A percentile compares a stretch with the other conserved stretches of the same genome.
phyloP scores from a whole-genome alignment of 805 yeast species.

The Yarrowia deformans region DNA sequence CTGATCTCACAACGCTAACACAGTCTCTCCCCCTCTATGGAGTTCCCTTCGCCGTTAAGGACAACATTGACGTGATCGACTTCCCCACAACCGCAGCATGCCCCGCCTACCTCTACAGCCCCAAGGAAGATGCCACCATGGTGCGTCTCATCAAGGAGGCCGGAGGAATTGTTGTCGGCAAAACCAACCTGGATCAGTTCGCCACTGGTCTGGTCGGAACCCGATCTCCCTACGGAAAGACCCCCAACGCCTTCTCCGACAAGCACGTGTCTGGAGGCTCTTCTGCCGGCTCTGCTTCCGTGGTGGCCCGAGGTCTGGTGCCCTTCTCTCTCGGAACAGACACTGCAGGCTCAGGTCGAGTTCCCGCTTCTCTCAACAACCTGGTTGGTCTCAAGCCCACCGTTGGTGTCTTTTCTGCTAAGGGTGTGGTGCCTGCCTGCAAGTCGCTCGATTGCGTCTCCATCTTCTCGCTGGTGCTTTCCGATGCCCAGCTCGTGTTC shows the following conservation, averaged over 20 bases:
- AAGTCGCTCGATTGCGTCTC: conserved; percentile 93
- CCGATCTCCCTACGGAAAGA: conserved; percentile 92
- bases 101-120: conserved; percentile 76
- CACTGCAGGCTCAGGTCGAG: conserved; percentile 98
- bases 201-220: conserved; percentile 98
- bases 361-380: conserved; percentile 94
- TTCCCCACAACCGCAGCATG: conserved; percentile 94
- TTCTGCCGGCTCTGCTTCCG: conserved; percentile 93
- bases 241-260: conserved; percentile 77
- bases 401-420: conserved; percentile 81
- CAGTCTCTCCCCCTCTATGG: conserved; percentile 73
- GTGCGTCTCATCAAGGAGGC: conserved; percentile 75
- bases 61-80: conserved; percentile 87
- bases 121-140: conserved; percentile 75
- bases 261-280: conserved; percentile 94
- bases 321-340: conserved; percentile 94
- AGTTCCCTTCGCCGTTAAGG: conserved; percentile 94
- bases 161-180: conserved; percentile 93
- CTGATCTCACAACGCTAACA: neutral
- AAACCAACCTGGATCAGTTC: conserved; percentile 95
- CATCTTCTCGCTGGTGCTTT: conserved; percentile 74
- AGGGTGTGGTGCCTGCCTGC: conserved; percentile 97
- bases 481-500: conserved; percentile 84
- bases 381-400: conserved; percentile 93
- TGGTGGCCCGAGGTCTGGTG: conserved; percentile 87